phyloP scores from a whole-genome alignment of 73 alveolate genomes.

The Stentor roeselii region DNA sequence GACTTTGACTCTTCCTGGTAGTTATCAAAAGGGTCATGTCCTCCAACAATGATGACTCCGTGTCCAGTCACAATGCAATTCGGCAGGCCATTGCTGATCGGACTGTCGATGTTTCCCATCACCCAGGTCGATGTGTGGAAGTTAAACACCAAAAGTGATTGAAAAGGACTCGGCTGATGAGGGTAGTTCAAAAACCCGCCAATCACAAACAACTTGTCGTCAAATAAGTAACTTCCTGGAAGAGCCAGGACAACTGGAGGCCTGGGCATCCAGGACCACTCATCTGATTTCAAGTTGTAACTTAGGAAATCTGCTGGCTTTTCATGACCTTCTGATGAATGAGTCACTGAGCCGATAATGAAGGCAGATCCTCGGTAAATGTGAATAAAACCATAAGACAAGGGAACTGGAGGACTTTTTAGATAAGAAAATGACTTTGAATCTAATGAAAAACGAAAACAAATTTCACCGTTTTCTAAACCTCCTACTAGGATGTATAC shows the following conservation, averaged over 20 bases:
- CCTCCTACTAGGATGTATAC: not conserved
- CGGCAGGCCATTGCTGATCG: slow-evolving; percentile 2
- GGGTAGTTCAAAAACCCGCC: slow-evolving; percentile 22
- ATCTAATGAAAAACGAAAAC: not conserved
- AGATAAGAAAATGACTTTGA: not conserved
- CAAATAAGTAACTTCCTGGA: slow-evolving; percentile 1
- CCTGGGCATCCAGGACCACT: not conserved
- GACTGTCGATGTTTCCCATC: not conserved
- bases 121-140: not conserved
- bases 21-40: slow-evolving; percentile 17
- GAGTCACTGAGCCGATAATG: not conserved
- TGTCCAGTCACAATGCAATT: not conserved
- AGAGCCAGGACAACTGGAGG: not conserved
- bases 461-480: slow-evolving; percentile 2
- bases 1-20: not conserved
- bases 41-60: slow-evolving; percentile 13
- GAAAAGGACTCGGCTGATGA: not conserved
- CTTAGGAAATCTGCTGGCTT: not conserved
- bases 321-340: not conserved
- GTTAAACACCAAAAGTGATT: not conserved
- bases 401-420: not conserved
- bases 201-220: not conserved
- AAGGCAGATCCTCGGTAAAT: not conserved
- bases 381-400: slow-evolving; percentile 1
- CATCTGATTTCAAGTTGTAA: not conserved